Base-by-base conservation (phyloP, 2,329 filamentous ascomycete species). In the Colletotrichum horii region DNA sequence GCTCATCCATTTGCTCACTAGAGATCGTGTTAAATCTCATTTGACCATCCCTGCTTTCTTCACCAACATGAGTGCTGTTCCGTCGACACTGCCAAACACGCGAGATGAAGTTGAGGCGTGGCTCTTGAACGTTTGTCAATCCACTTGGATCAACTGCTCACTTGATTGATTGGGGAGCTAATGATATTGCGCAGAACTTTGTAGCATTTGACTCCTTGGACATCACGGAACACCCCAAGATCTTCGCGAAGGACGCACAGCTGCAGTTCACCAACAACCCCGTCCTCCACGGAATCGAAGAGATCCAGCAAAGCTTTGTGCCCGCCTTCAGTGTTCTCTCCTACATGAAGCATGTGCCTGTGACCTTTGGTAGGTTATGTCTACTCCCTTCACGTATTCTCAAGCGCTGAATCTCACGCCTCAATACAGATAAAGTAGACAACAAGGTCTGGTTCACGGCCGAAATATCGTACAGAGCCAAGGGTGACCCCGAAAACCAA, bases 341-440 rank as follows among this genome's bases (percentile, higher is more conserved):
- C 3, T 58, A 60, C 22, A 74, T 74, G 71, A 74, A 74, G 34
- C 71, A 74, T 15, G 22, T 70, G 8, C 60, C 43, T 4, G 38
- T n/a, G 14, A 19, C 16, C 3, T 67, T 58, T 8, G 66, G 71
- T 73, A 24, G 19, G 61, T 38, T 32, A 11, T 24, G 7, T 16
- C 14, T 22, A 4, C 32, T 0, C 60, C 30, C 32, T 1, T 2
- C 9, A 14, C 0, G 15, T 0, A 0, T n/a, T 0, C 26, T 12
- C 6, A 60, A 4, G 15, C 12, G 15, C 15, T 38, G 34, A 1
- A 16, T 16, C 26, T 66, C 22, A 66, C 3, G 8, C 4, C 1
- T n/a, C 0, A 7, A 9, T 38, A 14, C 8, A 75, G 72, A 75
- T 8, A 67, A 66, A 11, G 72, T 67, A 11, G 68, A 66, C 2